Base-by-base conservation (phyloP, 2,329 filamentous ascomycete genomes). In the Microcyclospora pomicola region DNA sequence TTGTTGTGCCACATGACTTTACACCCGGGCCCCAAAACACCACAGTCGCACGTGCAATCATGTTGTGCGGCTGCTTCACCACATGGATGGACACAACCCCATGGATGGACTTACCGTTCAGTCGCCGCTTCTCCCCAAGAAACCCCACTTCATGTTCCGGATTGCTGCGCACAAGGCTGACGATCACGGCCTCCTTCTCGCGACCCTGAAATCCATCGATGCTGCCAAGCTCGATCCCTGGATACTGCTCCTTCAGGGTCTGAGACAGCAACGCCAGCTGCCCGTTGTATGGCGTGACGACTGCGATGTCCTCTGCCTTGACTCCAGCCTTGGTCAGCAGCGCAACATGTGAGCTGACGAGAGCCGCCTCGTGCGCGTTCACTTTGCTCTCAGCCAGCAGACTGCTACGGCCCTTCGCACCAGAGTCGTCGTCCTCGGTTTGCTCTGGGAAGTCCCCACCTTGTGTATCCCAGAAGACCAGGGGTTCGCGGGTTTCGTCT, bases 141-240 rank as follows among this genome's bases (percentile, higher is more conserved):
- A 98, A 98, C 9, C 91, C 91, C 11, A 96, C 87, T 58, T 96
- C 86, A 36, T 79, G 76, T 35, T 86, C 75, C 5, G 75, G 49
- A 56, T 98, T 98, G 61, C 87, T 95, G 48, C 91, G 73, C 40
- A 98, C 91, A n/a, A 96, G 71, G 59, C 81, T 93, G 36, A 98
- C 79, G 30, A 98, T 73, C 12, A 98, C 80, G 2, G 84, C 91
- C 60, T 98, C 91, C 61, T 98, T 98, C 61, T 98, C 91, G 13
- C 91, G 76, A 27, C 91, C 91, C 60, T 98, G 91, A 58, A 98
- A 98, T 2, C 88, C 91, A 59, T 98, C 91, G 2, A 98, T 84
- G 51, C 85, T 94, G 27, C 91, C 91, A n/a, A 98, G 69, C 59
- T 98, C 91, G 36, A 98, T 76, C 10, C 81, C 85, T 0, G 82